Base-by-base conservation (phyloP, 495 filamentous ascomycete species). In the Trichoderma gamsii region DNA sequence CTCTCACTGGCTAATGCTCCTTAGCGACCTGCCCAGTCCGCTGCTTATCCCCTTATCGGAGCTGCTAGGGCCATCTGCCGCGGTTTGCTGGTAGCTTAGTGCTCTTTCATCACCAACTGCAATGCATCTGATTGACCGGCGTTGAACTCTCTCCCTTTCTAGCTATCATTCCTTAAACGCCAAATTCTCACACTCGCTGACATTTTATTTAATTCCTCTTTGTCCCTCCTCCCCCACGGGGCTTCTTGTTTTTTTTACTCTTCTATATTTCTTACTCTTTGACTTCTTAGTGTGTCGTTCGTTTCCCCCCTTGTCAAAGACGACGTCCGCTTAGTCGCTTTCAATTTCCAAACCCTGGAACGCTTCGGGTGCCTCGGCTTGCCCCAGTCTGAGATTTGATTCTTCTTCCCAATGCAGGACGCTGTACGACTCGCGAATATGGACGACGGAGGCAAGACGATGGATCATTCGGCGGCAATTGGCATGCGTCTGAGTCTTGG, bases 141-240 rank as follows among this genome's bases (percentile, higher is more conserved):
- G 44, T 18, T n/a, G 44, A n/a, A 49, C 44, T n/a, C 15, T 21
- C 8, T 59, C 51, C 51, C 51, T 5, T 12, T 27, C 21, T 8
- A 59, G 11, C 12, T 61, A 25, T 61, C 56, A 32, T 18, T 61
- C 56, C 0, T 61, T 61, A 29, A 29, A 61, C 23, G 12, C 56
- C 56, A 61, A 61, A 16, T 21, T 61, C 56, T 61, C 27, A 61
- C 56, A n/a, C 49, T 52, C 49, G 49, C 49, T 52, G 49, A 52
- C 49, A 11, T 6, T 49, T 49, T n/a, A 18, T 52, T 23, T 21
- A 21, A 18, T 21, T 52, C 49, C 25, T 23, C 5, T 9, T 52
- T n/a, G 16, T 51, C 46, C 18, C 49, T n/a, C 15, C 44, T 49
- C 13, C 12, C 13, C n/a, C 5, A 4, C n/a, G 44, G 44, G 2